Evolutionary conservation across 306 rosid genomes (phyloP), one percentile per base, ranked within the genome.

Genomic region (Prunus fruticosa): DNA sequence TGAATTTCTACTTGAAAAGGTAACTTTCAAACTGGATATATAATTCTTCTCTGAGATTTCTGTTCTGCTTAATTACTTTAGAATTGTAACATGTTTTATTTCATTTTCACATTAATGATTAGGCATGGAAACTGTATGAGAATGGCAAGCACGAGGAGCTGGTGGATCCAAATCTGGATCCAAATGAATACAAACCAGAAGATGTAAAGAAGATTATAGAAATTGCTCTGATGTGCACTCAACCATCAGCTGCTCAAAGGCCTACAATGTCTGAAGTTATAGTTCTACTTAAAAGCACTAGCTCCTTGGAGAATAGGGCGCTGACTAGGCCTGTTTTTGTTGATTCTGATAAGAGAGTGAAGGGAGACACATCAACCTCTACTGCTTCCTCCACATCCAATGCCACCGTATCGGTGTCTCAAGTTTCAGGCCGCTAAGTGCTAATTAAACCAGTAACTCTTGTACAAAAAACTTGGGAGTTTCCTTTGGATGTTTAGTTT

Each of bases 231-330:
- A 30, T 84, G 64, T 91, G 93, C 87, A 84, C 87, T 52, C 93
- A 91, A 68, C 71, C 96, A 66, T 82, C 96, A 23, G 70, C 91
- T 32, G 73, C 76, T 23, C 18, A 66, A 57, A 88, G 96, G 71
- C 93, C 96, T 77, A 81, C 89, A 30, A 91, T 91, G 96, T 85
- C 93, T 77, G 89, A 91, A 84, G 65, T 84, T 0, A 88, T 79
- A 3, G 80, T 84, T 58, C 46, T 85, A n/a, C 91, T 91, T 3
- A 88, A 84, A 91, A 52, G 77, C 60, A 88, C 77, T 67, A 52
- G 78, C 14, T 68, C 81, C 12, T 1, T 67, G 54, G 85, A 74
- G 54, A 41, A 78, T 19, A 53, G 70, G 67, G 78, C 79, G 14
- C 90, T 86, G n/a, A 69, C 80, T 72, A 87, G 79, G 87, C 96